These are phyloP conservation scores for Gautieria morchelliformis DNA, from an alignment of 768 basidiomycete genomes.

Conservation along the genomic window DNA sequence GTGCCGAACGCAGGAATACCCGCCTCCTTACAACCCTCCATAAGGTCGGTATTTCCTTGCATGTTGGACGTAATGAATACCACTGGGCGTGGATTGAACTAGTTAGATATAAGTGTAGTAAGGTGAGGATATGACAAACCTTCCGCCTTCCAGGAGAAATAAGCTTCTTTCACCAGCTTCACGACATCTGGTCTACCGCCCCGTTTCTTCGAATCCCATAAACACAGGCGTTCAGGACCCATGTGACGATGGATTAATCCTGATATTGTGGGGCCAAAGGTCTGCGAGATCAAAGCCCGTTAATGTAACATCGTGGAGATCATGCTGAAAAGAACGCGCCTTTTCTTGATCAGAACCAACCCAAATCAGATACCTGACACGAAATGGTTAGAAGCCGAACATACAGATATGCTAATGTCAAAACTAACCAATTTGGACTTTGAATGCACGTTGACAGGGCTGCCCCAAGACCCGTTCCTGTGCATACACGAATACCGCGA, in stretches of 20 bases:
- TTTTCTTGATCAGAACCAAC: constrained; percentile 78
- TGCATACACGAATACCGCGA: constrained; percentile 66
- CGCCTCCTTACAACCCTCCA: constrained; percentile 64
- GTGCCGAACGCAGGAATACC: constrained; percentile 47
- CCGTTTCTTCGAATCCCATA: constrained; percentile 71
- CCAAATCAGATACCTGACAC: constrained; percentile 66
- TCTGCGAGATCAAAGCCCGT: constrained; percentile 18
- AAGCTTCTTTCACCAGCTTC: constrained; percentile 64
- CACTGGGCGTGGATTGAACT: constrained; percentile 29
- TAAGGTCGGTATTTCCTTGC: constrained; percentile 68
- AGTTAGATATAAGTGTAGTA: constrained; percentile 1
- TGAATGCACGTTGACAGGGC: constrained; percentile 74
- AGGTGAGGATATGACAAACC: constrained; percentile 24
- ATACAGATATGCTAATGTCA: neutral
- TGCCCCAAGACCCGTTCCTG: constrained; percentile 73
- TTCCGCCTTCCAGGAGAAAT: constrained; percentile 63
- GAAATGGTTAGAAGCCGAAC: neutral
- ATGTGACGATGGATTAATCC: constrained; percentile 63
- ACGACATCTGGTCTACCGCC: constrained; percentile 68
- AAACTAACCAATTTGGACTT: constrained; percentile 53
- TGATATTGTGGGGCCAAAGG: constrained; percentile 72
- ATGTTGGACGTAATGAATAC: constrained; percentile 80
- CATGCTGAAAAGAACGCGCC: neutral
- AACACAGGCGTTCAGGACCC: constrained; percentile 59
- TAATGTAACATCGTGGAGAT: neutral